Evolutionary conservation across 2,329 filamentous ascomycete genomes (phyloP).

Genomic region (Cordyceps farinosa): DNA sequence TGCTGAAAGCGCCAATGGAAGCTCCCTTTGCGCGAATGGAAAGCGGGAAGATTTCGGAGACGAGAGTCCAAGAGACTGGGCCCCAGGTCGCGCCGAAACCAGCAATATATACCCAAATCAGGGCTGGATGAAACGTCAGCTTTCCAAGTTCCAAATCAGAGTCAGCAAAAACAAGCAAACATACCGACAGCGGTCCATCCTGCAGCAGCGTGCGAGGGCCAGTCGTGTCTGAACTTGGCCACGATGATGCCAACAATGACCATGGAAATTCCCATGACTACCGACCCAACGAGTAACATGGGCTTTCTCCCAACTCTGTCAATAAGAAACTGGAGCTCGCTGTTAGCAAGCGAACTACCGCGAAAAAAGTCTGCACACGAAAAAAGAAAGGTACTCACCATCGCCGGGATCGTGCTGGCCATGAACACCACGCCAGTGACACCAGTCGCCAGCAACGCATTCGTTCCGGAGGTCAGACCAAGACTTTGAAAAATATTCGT

Average conservation of each 20-base stretch:
- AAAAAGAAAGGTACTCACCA: constrained; percentile 21
- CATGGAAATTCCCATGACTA: constrained; percentile 38
- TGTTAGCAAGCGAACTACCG: constrained; percentile 3
- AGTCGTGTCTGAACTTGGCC: constrained; percentile 35
- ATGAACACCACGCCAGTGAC: constrained; percentile 70
- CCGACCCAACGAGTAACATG: constrained; percentile 35
- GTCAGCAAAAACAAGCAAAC: background rate
- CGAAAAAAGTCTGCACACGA: background rate
- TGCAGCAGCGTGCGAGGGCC: constrained; percentile 33
- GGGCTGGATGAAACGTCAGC: constrained; percentile 18
- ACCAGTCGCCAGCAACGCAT: constrained; percentile 62
- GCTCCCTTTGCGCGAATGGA: constrained; percentile 43
- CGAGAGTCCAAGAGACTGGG: constrained; percentile 46
- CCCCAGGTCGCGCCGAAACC: constrained; percentile 42
- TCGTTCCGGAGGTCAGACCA: constrained; percentile 57
- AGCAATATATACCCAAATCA: constrained; percentile 50
- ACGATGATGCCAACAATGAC: constrained; percentile 40
- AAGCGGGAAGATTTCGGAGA: constrained; percentile 45
- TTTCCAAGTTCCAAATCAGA: background rate
- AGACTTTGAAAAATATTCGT: constrained; percentile 61
- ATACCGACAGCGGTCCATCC: constrained; percentile 36
- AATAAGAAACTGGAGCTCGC: constrained; percentile 28
- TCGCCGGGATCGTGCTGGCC: constrained; percentile 31
- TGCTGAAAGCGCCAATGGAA: constrained; percentile 40
- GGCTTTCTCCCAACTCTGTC: constrained; percentile 41